Conservation (phyloP, 2,329 filamentous ascomycete genomes). For the Rhinocladiella mackenziei region DNA sequence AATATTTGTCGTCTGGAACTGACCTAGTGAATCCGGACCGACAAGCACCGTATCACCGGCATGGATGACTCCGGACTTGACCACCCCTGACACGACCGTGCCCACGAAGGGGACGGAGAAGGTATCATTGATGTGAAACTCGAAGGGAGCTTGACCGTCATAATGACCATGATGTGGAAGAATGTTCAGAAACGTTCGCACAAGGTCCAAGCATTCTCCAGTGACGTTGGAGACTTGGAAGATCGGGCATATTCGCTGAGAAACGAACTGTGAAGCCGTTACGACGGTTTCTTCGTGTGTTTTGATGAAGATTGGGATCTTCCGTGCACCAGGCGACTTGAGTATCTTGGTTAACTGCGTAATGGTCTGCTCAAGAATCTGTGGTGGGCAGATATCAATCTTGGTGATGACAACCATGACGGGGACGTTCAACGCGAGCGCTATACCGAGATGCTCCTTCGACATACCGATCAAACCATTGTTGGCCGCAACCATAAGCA, state of each 20-base stretch:
- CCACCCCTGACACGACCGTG: conserved; percentile 90
- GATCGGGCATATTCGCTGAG: conserved; percentile 89
- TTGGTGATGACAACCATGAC: conserved; percentile 98
- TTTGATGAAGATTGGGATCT: conserved; percentile 95
- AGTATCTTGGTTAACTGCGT: conserved; percentile 87
- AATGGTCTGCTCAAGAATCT: conserved; percentile 91
- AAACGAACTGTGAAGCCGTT: conserved; percentile 93
- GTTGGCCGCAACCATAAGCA: conserved; percentile 97
- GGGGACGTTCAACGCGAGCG: conserved; percentile 88
- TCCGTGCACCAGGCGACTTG: conserved; percentile 86
- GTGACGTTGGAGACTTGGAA: conserved; percentile 99
- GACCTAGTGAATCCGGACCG: conserved; percentile 83
- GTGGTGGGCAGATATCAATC: conserved; percentile 94
- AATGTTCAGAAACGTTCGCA: conserved; percentile 91
- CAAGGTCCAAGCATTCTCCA: conserved; percentile 81
- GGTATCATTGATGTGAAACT: conserved; percentile 94
- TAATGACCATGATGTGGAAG: conserved; percentile 92
- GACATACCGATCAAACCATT: conserved; percentile 97
- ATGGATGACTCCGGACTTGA: conserved; percentile 83
- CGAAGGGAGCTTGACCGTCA: conserved; percentile 79
- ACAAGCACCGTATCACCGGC: conserved; percentile 85
- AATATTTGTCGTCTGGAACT: conserved; percentile 81
- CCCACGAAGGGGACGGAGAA: conserved; percentile 97
- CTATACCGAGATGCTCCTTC: conserved; percentile 94
- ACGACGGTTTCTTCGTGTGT: conserved; percentile 87